Base-by-base conservation (phyloP, 176 grass and related monocot genomes). In the Pharus latifolius region DNA sequence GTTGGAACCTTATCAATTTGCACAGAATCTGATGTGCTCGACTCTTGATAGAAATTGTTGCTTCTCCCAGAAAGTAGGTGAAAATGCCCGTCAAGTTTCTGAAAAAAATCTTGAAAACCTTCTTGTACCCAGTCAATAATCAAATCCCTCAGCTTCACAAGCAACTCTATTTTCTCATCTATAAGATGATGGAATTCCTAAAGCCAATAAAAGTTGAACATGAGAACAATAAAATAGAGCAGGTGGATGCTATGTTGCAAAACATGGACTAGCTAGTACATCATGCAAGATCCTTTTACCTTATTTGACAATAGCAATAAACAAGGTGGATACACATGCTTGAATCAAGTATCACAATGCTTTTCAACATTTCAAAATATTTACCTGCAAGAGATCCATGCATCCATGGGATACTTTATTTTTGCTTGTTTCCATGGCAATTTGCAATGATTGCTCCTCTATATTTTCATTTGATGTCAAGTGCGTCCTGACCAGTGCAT, bases 81-180 rank as follows among this genome's bases (percentile, higher is more conserved):
- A 85, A 94, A 99, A 86, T 91, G 84, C 5, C 34, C 68, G 69
- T 99, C 78, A 14, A 99, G 87, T 74, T 94, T 88, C 70, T 91
- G 72, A 83, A 99, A 99, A 61, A 99, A 99, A 19, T 88, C 84
- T 88, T 94, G 96, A 68, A 91, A 99, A 82, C 96, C 96, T 88
- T 99, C 96, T 99, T 99, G 96, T 67, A 94, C 84, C 96, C 96
- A 99, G 75, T 94, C 96, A 76, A 90, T 88, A 81, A 99, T 86
- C 58, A 99, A 78, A 73, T 94, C 90, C 77, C 76, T 88, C 53
- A 99, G 56, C 67, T 94, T 91, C 56, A 81, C 67, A 77, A 99
- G 82, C 73, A 99, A 86, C 54, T 86, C 96, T 54, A 80, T 64
- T 51, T 99, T 79, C 30, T 87, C 90, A 81, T 99, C 90, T 83